A percentile compares a stretch with the other conserved stretches of the same genome.
Evolutionary conservation across 73 alveolate genomes (phyloP).

Genomic region (Tetrahymena malaccensis): DNA sequence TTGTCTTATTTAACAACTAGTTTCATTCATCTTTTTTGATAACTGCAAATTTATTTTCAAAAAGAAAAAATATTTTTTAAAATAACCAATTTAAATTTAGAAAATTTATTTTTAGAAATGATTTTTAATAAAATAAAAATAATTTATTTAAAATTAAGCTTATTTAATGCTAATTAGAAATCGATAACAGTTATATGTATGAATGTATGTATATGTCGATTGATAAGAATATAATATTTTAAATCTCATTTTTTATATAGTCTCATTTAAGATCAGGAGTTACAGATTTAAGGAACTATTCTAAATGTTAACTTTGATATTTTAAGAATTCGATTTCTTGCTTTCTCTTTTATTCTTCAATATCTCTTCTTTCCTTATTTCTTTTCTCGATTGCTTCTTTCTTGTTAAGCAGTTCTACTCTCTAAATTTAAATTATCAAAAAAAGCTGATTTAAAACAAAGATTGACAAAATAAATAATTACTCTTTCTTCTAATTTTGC

Average conservation of each 20-base stretch:
- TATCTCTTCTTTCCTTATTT: conserved; percentile 79
- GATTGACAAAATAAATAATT: background rate
- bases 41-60: background rate
- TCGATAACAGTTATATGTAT: no score
- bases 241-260: background rate
- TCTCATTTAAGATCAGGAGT: conserved; percentile 23
- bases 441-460: background rate
- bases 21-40: background rate
- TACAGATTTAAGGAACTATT: conserved; percentile 70
- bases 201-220: background rate
- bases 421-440: background rate
- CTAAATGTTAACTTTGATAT: conserved; percentile 78
- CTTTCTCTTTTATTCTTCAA: conserved; percentile 83
- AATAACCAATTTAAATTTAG: no score
- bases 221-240: background rate
- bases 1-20: background rate
- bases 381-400: conserved; percentile 83
- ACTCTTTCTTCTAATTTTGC: conserved; percentile 77
- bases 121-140: no score
- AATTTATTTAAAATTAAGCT: no score
- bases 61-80: no score
- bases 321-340: conserved; percentile 78
- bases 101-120: no score
- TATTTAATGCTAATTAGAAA: no score
- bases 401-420: conserved; percentile 70